phyloP scores from a whole-genome alignment of 2,329 filamentous ascomycete genomes.

The Diaporthe capsici region DNA sequence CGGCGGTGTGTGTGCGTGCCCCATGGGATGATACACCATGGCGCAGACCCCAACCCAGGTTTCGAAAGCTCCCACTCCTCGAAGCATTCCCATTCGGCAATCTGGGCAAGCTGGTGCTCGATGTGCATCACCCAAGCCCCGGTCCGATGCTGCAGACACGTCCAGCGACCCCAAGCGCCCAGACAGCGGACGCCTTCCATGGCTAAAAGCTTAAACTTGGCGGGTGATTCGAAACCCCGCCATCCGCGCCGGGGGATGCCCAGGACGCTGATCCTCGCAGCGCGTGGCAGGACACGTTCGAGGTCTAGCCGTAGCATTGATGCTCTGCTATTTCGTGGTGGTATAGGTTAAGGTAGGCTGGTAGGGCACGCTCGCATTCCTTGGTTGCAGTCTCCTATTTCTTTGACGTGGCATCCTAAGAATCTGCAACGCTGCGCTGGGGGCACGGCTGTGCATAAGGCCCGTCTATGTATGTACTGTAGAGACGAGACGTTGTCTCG shows the following conservation, averaged over 20 bases:
- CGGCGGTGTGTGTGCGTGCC: neutral
- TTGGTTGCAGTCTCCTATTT: neutral
- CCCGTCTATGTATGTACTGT: neutral
- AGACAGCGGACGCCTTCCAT: slow-evolving; percentile 26
- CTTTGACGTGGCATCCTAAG: slow-evolving; percentile 18
- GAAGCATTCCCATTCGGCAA: neutral
- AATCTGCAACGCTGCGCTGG: slow-evolving; percentile 5
- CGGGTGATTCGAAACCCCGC: slow-evolving; percentile 28
- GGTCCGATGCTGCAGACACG: slow-evolving; percentile 15
- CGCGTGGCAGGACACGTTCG: slow-evolving; percentile 22
- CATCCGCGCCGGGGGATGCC: slow-evolving; percentile 25
- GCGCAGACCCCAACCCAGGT: slow-evolving; percentile 19
- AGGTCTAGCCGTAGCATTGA: slow-evolving; percentile 26
- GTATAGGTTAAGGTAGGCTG: slow-evolving; percentile 6
- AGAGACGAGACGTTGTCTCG: neutral
- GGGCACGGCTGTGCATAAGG: neutral
- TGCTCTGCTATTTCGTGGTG: slow-evolving; percentile 10
- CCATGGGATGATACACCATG: slow-evolving; percentile 11
- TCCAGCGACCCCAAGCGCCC: neutral
- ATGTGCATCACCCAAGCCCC: slow-evolving; percentile 5
- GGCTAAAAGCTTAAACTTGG: slow-evolving; percentile 34
- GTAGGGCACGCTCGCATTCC: neutral
- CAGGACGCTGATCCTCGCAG: slow-evolving; percentile 24
- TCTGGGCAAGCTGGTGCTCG: neutral
- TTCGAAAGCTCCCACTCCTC: slow-evolving; percentile 1